A percentile compares a stretch with the other conserved stretches of the same genome.
Conservation (phyloP, 2,329 filamentous ascomycete genomes). For the Davidsoniella virescens region DNA sequence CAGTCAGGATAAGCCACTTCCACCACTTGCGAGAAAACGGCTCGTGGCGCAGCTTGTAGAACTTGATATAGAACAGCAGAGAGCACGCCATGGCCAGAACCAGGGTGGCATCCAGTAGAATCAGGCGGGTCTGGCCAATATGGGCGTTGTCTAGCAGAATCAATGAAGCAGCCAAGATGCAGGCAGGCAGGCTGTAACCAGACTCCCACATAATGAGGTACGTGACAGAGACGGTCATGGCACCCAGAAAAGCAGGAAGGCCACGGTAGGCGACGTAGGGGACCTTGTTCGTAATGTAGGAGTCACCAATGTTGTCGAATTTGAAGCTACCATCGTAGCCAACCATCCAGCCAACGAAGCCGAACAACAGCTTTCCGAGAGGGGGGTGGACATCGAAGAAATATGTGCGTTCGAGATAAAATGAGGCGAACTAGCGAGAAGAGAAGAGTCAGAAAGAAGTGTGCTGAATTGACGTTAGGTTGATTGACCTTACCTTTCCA, state of each 20-base stretch:
- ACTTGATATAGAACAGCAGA: slow-evolving; percentile 85
- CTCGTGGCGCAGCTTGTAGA: slow-evolving; percentile 86
- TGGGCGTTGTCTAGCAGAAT: slow-evolving; percentile 95
- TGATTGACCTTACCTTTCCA: slow-evolving; percentile 59
- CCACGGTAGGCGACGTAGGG: slow-evolving; percentile 93
- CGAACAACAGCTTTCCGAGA: slow-evolving; percentile 94
- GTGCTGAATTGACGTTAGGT: not conserved
- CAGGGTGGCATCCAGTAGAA: slow-evolving; percentile 83
- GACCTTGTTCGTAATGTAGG: slow-evolving; percentile 91
- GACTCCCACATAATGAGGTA: slow-evolving; percentile 99
- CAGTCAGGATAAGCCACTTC: slow-evolving; percentile 96
- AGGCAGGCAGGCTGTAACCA: slow-evolving; percentile 87
- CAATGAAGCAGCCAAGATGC: slow-evolving; percentile 67
- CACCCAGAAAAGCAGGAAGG: slow-evolving; percentile 79
- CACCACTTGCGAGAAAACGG: slow-evolving; percentile 95
- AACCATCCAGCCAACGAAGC: slow-evolving; percentile 90
- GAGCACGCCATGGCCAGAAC: slow-evolving; percentile 94
- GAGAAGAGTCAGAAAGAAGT: not conserved
- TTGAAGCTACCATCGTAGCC: slow-evolving; percentile 95
- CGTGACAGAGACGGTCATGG: slow-evolving; percentile 81
- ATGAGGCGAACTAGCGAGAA: slow-evolving; percentile 46
- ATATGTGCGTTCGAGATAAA: slow-evolving; percentile 90
- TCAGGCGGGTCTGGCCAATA: slow-evolving; percentile 88
- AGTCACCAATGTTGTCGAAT: slow-evolving; percentile 98
- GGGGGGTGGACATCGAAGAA: slow-evolving; percentile 99